These are phyloP conservation scores for Trichosanthes truncata DNA, from an alignment of 306 rosid species.

Conservation along the genomic window DNA sequence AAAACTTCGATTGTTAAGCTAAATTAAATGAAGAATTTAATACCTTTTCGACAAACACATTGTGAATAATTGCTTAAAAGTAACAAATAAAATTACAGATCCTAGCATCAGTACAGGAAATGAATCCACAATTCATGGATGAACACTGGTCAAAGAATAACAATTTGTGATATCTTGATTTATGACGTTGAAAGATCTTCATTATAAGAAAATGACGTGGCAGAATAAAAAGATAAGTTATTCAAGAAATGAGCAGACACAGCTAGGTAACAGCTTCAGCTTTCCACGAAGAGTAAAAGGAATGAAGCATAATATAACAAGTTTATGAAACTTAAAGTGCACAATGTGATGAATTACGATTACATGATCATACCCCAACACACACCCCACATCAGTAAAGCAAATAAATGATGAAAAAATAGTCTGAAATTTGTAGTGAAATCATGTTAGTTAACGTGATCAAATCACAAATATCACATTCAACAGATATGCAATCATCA, in stretches of 20 bases:
- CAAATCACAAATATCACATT: neutral
- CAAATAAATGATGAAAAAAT: neutral
- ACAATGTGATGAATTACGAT: neutral
- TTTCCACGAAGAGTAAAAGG: neutral
- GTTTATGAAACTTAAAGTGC: neutral
- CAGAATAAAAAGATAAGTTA: neutral
- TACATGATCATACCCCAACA: neutral
- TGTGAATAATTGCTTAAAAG: neutral
- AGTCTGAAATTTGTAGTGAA: neutral
- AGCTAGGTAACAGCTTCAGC: neutral
- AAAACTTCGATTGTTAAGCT: neutral
- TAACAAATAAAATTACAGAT: too few species aligned
- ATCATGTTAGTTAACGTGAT: neutral
- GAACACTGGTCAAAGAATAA: neutral
- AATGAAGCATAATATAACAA: neutral
- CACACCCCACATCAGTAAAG: neutral
- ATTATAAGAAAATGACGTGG: neutral
- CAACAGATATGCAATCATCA: neutral
- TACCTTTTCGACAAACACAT: neutral
- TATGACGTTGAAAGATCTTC: neutral
- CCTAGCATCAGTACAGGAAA: neutral
- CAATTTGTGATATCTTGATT: neutral
- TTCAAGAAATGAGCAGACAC: neutral
- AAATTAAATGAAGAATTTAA: neutral
- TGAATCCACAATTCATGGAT: neutral